Base-by-base conservation (phyloP, 192 early-diverging fungal species). In the Mycoemilia scoparia region DNA sequence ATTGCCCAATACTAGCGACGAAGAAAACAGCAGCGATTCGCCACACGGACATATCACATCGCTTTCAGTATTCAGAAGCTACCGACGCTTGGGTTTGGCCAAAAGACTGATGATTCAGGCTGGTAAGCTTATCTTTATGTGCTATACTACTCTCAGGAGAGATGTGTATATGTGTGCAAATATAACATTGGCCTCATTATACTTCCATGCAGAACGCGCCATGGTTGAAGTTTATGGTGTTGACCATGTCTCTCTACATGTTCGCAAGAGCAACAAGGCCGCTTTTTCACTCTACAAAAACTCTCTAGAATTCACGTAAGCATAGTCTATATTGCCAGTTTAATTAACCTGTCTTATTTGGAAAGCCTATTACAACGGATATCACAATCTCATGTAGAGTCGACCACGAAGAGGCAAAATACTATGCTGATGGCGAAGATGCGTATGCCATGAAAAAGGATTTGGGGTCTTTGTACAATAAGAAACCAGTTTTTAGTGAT, bases 381-480 rank as follows among this genome's bases (percentile, higher is more conserved):
- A 36, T 32, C 43, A 12, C 8, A 7, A 34, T 5, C 3, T 12
- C 39, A 82, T 76, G 27, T 38, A 45, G 34, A 12, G 73, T 90
- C 10, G 68, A 82, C 36, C 81, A 87, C 18, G 74, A 87, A 13
- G 93, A 98, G 51, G 79, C 81, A 45, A 84, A 85, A 43, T 98
- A 98, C 54, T 98, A 98, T 56, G 93, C 88, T 3, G 90, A 98
- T 53, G 93, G 93, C 13, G 93, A 98, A 51, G 82, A 88, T 44
- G 79, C 82, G 4, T 82, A 77, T 43, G 76, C 73, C 15, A 83
- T 82, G 78, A 61, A 47, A 22, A 61, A 51, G 41, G 19, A 42
- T 2, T 22, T 61, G 4, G 24, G 30, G 1, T 33, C 29, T 0
- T 27, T 59, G 34, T 61, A 55, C 26, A 24, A 24, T 12, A 24